Base-by-base conservation (phyloP, 495 filamentous ascomycete species). In the Daldinia concentrica region DNA sequence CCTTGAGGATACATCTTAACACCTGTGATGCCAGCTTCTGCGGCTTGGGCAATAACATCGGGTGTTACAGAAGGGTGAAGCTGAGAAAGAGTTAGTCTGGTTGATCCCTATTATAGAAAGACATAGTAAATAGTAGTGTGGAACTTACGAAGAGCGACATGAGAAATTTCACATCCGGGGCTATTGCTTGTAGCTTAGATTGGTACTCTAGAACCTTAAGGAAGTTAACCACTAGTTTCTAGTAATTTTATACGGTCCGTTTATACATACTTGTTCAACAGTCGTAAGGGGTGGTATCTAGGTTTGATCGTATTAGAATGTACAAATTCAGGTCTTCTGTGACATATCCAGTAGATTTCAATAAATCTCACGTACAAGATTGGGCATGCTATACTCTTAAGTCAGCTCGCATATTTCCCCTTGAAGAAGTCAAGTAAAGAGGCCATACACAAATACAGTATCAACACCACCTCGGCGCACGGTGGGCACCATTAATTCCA, bases 121-220 rank as follows among this genome's bases (percentile, higher is more conserved):
- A 50, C 11, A 17, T 26, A 39, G 19, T 15, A 50, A 12, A 43
- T 11, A 59, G 12, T 56, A 27, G 41, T 1, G 15, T n/a, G 39
- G 9, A 45, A 63, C 75, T 43, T 7, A 77, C 87, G 77, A 95
- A 98, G 27, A 98, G 85, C 4, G 93, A 91, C 94, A 98, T 97
- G 62, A 97, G 86, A 76, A 89, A 97, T 62, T 86, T 89, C 48
- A 97, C 90, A 37, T 87, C 85, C 0, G 90, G 90, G 55, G 91
- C 91, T 70, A 94, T 82, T 58, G 85, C 82, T 70, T 86, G 81
- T 55, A 98, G 85, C 8, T 83, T 82, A 58, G 84, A 79, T 71
- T 90, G 85, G 82, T 97, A 98, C 58, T 90, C 88, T 17, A 97
- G 80, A 29, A 92, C 93, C 77, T 90, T 3, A 89, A 91, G 63